Evolutionary conservation across 495 filamentous ascomycete genomes (phyloP), one percentile per base, ranked within the genome.

Genomic region (Aspergillus heteromorphus): DNA sequence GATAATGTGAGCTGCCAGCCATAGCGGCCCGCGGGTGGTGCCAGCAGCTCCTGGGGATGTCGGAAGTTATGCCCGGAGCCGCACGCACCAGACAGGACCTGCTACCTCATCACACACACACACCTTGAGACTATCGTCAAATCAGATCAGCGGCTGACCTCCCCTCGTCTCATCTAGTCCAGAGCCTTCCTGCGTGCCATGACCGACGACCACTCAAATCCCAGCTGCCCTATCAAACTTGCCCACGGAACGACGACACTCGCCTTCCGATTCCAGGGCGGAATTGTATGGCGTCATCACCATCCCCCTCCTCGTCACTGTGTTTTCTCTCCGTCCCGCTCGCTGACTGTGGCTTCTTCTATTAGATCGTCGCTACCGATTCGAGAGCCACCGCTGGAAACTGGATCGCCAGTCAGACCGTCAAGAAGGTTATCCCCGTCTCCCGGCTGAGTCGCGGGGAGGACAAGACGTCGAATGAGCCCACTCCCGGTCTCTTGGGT

Each of bases 191-290:
- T 98, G 65, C 92, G 93, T 68, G 89, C 95, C 48, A 89, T 88
- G 74, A 96, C 93, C 58, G 93, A 98, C 74, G 93, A 98, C 83
- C 83, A 91, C 73, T 84, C 91, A 57, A 98, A 98, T 76, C 92
- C 95, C 49, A 83, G 86, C 71, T 95, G 90, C 71, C 93, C 93
- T 41, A 98, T 98, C 79, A 98, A 98, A 82, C 87, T 98, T 66
- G 95, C 95, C 40, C 95, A 98, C 82, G 93, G 93, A 69, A 98
- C 93, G 43, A 98, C 93, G 55, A 98, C 93, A n/a, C 82, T 98
- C 38, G 91, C 92, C 45, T 98, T 98, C 80, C 80, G 92, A 61
- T 98, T 97, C 79, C 83, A 97, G 74, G 91, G 90, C 60, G 93
- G 93, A 66, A 98, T 98, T 73, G 74, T 77, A 77, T 59, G 73